Percentiles rank a stretch among this genome's conserved stretches.
Conservation (phyloP, 345 rosid genomes). For the Atalantia buxifolia region DNA sequence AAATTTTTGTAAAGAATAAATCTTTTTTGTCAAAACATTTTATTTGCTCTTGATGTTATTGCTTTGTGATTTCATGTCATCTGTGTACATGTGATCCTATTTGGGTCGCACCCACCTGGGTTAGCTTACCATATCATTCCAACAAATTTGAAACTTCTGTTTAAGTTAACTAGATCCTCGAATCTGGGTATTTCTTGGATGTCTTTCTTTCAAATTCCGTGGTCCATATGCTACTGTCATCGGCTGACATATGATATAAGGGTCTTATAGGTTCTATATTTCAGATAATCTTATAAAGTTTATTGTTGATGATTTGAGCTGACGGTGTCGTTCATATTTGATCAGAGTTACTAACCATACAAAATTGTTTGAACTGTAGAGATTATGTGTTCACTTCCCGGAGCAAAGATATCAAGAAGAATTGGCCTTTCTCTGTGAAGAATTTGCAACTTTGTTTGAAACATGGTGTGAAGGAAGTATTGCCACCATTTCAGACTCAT, state of each 20-base stretch:
- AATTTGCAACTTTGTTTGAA: constrained; percentile 74
- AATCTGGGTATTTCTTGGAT: constrained; percentile 26
- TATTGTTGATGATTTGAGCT: background rate
- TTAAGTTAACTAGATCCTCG: constrained; percentile 19
- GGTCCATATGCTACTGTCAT: constrained; percentile 16
- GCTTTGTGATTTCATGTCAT: constrained; percentile 35
- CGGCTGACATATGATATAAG: constrained; percentile 29
- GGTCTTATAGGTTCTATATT: constrained; percentile 1
- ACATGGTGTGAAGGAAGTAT: constrained; percentile 83
- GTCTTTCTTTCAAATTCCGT: constrained; percentile 18
- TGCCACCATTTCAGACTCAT: constrained; percentile 77
- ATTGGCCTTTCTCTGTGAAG: constrained; percentile 85
- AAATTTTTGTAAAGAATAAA: background rate
- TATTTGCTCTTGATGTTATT: constrained; percentile 14
- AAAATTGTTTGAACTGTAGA: constrained; percentile 47
- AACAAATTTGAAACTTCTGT: constrained; percentile 8
- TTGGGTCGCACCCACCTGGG: no score
- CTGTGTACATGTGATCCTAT: constrained; percentile 6
- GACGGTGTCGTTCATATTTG: background rate
- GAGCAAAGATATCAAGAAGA: constrained; percentile 71
- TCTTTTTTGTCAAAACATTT: constrained; percentile 4
- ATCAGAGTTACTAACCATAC: constrained; percentile 10
- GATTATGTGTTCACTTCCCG: constrained; percentile 78
- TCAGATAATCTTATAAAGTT: background rate
- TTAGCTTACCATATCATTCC: constrained; percentile 9